These are phyloP conservation scores for Dactylorhiza incarnata DNA, from an alignment of 106 monocot genomes.

Conservation along the genomic window DNA sequence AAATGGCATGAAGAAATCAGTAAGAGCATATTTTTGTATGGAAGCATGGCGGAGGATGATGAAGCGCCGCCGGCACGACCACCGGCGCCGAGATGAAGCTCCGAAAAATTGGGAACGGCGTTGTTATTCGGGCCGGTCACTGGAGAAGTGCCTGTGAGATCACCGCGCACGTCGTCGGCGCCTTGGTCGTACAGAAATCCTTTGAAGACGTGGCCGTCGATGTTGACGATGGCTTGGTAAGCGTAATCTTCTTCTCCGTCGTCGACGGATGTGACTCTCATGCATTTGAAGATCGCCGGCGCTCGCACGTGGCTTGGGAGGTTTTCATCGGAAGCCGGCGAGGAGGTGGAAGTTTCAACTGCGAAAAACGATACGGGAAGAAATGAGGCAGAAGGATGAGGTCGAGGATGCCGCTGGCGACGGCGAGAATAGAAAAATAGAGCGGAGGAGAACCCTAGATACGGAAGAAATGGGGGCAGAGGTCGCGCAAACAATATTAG, in stretches of 20 bases:
- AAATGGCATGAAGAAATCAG: too few relatives aligned
- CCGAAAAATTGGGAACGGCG: slow-evolving; percentile 45
- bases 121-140: slow-evolving; percentile 9
- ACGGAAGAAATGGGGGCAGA: too few relatives aligned
- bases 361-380: too few relatives aligned
- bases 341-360: too few relatives aligned
- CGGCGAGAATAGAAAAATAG: too few relatives aligned
- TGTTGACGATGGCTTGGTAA: slow-evolving; percentile 65
- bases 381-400: too few relatives aligned
- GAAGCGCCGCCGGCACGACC: slow-evolving; percentile 10
- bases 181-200: slow-evolving; percentile 84
- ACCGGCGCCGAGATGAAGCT: slow-evolving; percentile 49
- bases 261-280: slow-evolving; percentile 75
- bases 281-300: slow-evolving; percentile 78
- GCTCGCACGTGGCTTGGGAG: slow-evolving; percentile 55
- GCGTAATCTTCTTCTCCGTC: slow-evolving; percentile 79
- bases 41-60: slow-evolving; percentile 18
- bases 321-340: too few relatives aligned
- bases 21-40: too few relatives aligned
- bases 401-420: too few relatives aligned
- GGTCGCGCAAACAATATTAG: too few relatives aligned
- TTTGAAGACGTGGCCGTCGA: slow-evolving; percentile 75
- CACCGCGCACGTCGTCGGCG: too few relatives aligned
- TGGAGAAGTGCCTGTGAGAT: slow-evolving; percentile 5
- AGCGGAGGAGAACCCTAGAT: too few relatives aligned